phyloP scores from a whole-genome alignment of 2,329 filamentous ascomycete genomes.

The Ceratocystis papillata region DNA sequence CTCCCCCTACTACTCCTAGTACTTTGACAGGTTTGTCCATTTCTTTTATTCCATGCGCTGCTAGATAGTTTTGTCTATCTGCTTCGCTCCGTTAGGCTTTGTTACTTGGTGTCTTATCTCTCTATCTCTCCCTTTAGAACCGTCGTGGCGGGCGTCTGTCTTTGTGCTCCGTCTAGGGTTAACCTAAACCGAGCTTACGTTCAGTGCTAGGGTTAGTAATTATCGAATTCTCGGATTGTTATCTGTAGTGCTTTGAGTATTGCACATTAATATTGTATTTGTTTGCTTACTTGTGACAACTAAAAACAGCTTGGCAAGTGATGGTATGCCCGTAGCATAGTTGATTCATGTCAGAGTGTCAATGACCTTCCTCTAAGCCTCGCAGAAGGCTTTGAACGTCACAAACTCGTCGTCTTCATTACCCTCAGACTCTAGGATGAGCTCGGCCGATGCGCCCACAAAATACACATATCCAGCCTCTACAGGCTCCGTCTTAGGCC shows the following conservation, averaged over 20 bases:
- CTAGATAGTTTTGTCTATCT: no score
- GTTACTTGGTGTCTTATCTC: no score
- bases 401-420: conserved; percentile 59
- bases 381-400: conserved; percentile 90
- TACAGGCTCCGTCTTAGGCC: conserved; percentile 65
- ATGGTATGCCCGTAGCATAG: no score
- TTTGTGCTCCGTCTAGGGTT: not conserved
- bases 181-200: not conserved
- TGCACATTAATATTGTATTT: conserved; percentile 8
- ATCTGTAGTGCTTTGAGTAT: not conserved
- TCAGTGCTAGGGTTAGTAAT: not conserved
- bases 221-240: not conserved
- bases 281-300: conserved; percentile 13
- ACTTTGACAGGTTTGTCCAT: not conserved
- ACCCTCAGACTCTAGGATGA: conserved; percentile 59
- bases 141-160: not conserved
- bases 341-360: no score
- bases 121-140: no score
- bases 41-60: not conserved
- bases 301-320: no score
- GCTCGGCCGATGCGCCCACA: conserved; percentile 77
- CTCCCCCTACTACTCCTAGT: not conserved
- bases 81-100: no score
- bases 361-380: conserved; percentile 35
- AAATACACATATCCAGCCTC: conserved; percentile 68